Percentiles rank a stretch among this genome's conserved stretches.
Conservation (phyloP, 768 basidiomycete genomes). For the Pisolithus tinctorius region DNA sequence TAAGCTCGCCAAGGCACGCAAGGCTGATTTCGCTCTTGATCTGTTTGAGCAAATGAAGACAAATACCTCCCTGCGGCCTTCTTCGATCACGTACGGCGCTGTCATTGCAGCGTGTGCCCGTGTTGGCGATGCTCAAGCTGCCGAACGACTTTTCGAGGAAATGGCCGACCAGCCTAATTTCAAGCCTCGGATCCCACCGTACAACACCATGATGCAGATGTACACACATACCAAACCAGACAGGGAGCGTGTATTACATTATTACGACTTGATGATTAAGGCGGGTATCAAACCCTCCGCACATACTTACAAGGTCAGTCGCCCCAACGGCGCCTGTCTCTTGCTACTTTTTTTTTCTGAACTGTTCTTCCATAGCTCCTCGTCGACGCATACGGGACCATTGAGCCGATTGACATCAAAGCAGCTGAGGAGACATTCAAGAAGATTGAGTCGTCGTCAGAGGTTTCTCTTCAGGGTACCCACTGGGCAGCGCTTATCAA, state of each 20-base stretch:
- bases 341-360: slow-evolving; percentile 1
- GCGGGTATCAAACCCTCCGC: slow-evolving; percentile 68
- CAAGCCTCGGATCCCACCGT: slow-evolving; percentile 87
- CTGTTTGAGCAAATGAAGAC: slow-evolving; percentile 86
- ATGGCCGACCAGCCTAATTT: slow-evolving; percentile 72
- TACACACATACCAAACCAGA: slow-evolving; percentile 89
- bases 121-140: slow-evolving; percentile 80
- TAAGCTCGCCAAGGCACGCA: slow-evolving; percentile 89
- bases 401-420: slow-evolving; percentile 72
- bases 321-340: no score
- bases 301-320: slow-evolving; percentile 86
- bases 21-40: slow-evolving; percentile 82
- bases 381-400: slow-evolving; percentile 79
- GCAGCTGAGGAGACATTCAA: slow-evolving; percentile 69
- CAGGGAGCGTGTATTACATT: slow-evolving; percentile 67
- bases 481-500: slow-evolving; percentile 87
- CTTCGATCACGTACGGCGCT: slow-evolving; percentile 91
- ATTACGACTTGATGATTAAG: slow-evolving; percentile 57
- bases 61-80: slow-evolving; percentile 45
- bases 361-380: slow-evolving; percentile 48
- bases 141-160: slow-evolving; percentile 78
- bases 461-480: slow-evolving; percentile 35
- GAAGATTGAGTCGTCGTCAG: slow-evolving; percentile 40
- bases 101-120: slow-evolving; percentile 91
- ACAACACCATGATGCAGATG: slow-evolving; percentile 98